A percentile compares a stretch with the other conserved stretches of the same genome.
These are phyloP conservation scores for Perilla frutescens DNA, from an alignment of 257 asterid genomes.

Conservation along the genomic window DNA sequence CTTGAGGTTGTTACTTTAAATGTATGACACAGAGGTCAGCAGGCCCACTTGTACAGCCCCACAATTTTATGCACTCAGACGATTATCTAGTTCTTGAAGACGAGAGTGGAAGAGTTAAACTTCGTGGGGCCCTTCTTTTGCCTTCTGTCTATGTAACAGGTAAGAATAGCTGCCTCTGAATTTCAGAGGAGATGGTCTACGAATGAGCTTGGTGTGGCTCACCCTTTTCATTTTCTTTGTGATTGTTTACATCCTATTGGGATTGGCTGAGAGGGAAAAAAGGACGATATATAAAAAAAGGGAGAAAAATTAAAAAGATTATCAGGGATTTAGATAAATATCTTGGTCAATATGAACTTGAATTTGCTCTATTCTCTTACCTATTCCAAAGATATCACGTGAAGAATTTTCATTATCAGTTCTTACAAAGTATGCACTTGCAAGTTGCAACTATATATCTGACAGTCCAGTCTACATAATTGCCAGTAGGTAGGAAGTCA, in stretches of 20 bases:
- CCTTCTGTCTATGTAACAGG: constrained; percentile 92
- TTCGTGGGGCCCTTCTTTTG: constrained; percentile 60
- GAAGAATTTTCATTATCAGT: not conserved
- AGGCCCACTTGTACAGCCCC: constrained; percentile 71
- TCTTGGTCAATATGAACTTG: not conserved
- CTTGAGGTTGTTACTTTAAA: constrained; percentile 22
- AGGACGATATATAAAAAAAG: not conserved
- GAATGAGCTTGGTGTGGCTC: constrained; percentile 6
- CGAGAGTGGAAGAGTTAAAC: constrained; percentile 96
- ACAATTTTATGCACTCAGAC: constrained; percentile 72
- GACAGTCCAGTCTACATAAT: not conserved
- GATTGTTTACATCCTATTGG: constrained; percentile 14
- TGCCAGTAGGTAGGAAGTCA: constrained; percentile 10
- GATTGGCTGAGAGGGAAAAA: constrained; percentile 14
- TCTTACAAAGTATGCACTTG: constrained; percentile 10
- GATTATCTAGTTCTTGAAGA: constrained; percentile 89
- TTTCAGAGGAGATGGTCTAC: not conserved
- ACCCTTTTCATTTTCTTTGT: constrained; percentile 20
- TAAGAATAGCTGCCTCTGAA: constrained; percentile 38
- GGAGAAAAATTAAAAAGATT: not conserved
- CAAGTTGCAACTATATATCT: not conserved
- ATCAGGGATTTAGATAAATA: constrained; percentile 1
- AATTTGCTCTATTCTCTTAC: constrained; percentile 4
- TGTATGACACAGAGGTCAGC: constrained; percentile 70
- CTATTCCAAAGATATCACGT: constrained; percentile 1